Evolutionary conservation across 2,329 filamentous ascomycete genomes (phyloP), one percentile per base, ranked within the genome.

Genomic region (Didymella keratinophila): DNA sequence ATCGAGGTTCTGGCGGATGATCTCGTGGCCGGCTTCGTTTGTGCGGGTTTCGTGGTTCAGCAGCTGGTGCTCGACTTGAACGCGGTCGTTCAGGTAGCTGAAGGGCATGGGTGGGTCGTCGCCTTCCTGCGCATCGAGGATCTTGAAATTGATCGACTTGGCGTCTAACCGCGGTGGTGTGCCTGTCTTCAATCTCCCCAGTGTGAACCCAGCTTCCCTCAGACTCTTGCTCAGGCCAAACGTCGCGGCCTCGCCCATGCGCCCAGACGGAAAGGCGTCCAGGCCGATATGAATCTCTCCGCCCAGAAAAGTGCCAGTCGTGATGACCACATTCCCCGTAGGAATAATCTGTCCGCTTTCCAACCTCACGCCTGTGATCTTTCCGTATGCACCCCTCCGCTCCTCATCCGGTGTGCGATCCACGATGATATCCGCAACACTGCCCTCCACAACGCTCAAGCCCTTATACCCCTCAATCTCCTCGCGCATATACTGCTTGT

Each of bases 251-350:
- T 99, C 95, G 11, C 94, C 95, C 82, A 99, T 93, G 9, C 95
- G 87, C 1, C 95, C 95, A 0, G 95, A 91, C 0, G 95, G 93
- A 72, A 87, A 97, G 3, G 84, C 85, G 52, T 96, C 86, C 8
- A 98, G 80, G 0, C 93, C 95, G 61, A 99, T 96, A 70, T 99
- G 95, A 62, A 99, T 99, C 77, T 99, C 95, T 18, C 93, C 95
- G 11, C 94, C 90, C 5, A 99, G 79, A 72, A 99, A 99, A 0
- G 95, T 99, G 0, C 95, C 95, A 0, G 95, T 99, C 0, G 95
- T 98, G 67, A 99, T 97, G 23, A 99, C 86, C 34, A 98, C 93
- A 61, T 89, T 88, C 45, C 84, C 87, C 0, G 94, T 91, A 1
- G 88, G 85, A 63, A 99, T 85, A 16, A 96, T 81, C 74, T 96